Evolutionary conservation across 257 asterid genomes (phyloP).

Genomic region (Fraxinus pennsylvanica): DNA sequence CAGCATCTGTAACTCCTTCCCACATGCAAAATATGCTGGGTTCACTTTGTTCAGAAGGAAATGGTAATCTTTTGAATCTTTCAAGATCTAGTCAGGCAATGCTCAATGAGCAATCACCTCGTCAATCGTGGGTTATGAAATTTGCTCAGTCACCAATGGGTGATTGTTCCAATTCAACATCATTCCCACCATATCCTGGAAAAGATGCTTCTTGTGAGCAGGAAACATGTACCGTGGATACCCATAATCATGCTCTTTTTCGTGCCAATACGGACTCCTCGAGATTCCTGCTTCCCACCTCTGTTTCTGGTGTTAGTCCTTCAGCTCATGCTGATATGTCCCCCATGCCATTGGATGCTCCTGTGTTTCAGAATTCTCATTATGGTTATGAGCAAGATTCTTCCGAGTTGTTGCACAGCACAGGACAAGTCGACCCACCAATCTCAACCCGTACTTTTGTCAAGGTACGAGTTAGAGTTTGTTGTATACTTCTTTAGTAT

Average conservation of each 20-base stretch:
- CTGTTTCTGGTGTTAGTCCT: conserved; percentile 55
- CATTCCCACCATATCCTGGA: conserved; percentile 53
- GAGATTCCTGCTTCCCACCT: conserved; percentile 69
- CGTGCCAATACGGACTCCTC: conserved; percentile 65
- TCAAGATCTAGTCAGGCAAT: conserved; percentile 59
- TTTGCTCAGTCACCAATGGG: conserved; percentile 48
- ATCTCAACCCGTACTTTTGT: conserved; percentile 59
- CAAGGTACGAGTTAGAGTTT: conserved; percentile 52
- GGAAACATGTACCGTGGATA: conserved; percentile 53
- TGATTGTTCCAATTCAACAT: conserved; percentile 44
- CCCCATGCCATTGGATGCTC: conserved; percentile 58
- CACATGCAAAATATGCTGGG: conserved; percentile 74
- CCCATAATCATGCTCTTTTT: conserved; percentile 62
- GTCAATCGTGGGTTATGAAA: conserved; percentile 65
- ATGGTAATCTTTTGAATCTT: conserved; percentile 56
- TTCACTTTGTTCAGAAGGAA: conserved; percentile 66
- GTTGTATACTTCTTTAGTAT: not conserved
- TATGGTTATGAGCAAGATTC: conserved; percentile 73
- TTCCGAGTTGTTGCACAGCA: conserved; percentile 52
- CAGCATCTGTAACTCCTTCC: conserved; percentile 46
- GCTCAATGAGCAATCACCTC: conserved; percentile 58
- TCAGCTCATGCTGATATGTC: conserved; percentile 63
- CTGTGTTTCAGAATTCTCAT: conserved; percentile 65
- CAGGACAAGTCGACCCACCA: conserved; percentile 63
- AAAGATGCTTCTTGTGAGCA: conserved; percentile 63